Conservation (phyloP, 2,329 filamentous ascomycete species). For the Monilinia polystroma region DNA sequence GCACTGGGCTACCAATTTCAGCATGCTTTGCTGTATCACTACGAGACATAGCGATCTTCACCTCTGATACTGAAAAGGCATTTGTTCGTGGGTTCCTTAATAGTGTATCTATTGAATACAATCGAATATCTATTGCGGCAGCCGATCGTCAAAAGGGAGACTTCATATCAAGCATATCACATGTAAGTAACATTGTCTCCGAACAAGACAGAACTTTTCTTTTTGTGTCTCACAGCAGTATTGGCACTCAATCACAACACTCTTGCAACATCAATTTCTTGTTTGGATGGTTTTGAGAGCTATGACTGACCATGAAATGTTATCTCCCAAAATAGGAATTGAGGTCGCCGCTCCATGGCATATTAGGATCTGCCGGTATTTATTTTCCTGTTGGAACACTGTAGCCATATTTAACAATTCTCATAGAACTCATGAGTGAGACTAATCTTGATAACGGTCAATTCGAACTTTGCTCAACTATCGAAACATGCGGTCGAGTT, state of each 20-base stretch:
- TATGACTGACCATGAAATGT: not conserved
- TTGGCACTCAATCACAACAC: not conserved
- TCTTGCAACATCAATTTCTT: not conserved
- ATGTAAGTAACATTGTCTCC: conserved; percentile 36
- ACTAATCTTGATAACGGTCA: conserved; percentile 22
- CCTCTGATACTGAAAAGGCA: conserved; percentile 38
- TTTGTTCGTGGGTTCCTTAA: conserved; percentile 43
- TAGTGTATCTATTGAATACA: conserved; percentile 25
- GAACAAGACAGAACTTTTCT: not conserved
- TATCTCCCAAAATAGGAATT: conserved; percentile 45
- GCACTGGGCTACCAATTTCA: conserved; percentile 42
- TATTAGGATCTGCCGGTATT: conserved; percentile 50
- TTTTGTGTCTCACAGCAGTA: not conserved
- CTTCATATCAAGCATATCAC: conserved; percentile 57
- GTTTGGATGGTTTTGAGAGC: not conserved
- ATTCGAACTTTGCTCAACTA: conserved; percentile 23
- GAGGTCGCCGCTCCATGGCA: conserved; percentile 57
- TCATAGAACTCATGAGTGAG: conserved; percentile 14
- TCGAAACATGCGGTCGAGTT: conserved; percentile 23
- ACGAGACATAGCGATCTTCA: conserved; percentile 37
- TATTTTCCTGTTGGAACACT: not conserved
- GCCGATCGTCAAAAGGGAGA: conserved; percentile 52
- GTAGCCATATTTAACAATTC: not conserved
- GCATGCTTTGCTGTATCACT: conserved; percentile 38
- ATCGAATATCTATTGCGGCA: conserved; percentile 48